Evolutionary conservation across 495 filamentous ascomycete species (phyloP).

Genomic region (Penicillium pulvis): DNA sequence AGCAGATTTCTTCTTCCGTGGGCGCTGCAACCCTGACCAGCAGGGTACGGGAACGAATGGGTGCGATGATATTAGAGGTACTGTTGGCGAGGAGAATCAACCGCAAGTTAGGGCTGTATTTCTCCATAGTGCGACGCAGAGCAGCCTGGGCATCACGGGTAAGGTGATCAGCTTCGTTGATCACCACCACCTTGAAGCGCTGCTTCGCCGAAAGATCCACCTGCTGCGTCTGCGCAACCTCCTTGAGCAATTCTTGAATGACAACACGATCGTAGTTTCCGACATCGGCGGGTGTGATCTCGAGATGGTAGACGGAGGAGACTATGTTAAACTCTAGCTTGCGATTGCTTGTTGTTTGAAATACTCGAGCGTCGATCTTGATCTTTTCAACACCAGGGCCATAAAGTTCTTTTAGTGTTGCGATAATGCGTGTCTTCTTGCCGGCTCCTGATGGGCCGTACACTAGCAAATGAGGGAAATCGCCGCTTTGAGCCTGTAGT

Average conservation of each 20-base stretch:
- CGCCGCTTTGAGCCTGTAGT: slow-evolving; percentile 84
- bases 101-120: slow-evolving; percentile 92
- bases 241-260: slow-evolving; percentile 92
- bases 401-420: slow-evolving; percentile 88
- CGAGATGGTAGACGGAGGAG: slow-evolving; percentile 91
- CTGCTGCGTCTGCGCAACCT: slow-evolving; percentile 97
- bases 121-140: slow-evolving; percentile 95
- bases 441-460: slow-evolving; percentile 96
- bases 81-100: slow-evolving; percentile 91
- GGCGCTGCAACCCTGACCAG: slow-evolving; percentile 92
- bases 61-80: slow-evolving; percentile 96
- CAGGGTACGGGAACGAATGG: slow-evolving; percentile 85
- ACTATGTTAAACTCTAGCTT: slow-evolving; percentile 99
- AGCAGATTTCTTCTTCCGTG: slow-evolving; percentile 78
- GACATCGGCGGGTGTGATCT: slow-evolving; percentile 98
- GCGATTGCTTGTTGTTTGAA: slow-evolving; percentile 91
- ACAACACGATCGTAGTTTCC: slow-evolving; percentile 95
- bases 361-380: slow-evolving; percentile 93
- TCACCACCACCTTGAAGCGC: slow-evolving; percentile 96
- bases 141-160: slow-evolving; percentile 95
- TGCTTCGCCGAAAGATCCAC: slow-evolving; percentile 88
- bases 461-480: slow-evolving; percentile 95
- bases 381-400: slow-evolving; percentile 94
- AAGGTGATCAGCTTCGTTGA: slow-evolving; percentile 98
- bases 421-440: slow-evolving; percentile 95